Evolutionary conservation across 1,284 basidiomycete genomes (phyloP).

Genomic region (Malassezia sp.): DNA sequence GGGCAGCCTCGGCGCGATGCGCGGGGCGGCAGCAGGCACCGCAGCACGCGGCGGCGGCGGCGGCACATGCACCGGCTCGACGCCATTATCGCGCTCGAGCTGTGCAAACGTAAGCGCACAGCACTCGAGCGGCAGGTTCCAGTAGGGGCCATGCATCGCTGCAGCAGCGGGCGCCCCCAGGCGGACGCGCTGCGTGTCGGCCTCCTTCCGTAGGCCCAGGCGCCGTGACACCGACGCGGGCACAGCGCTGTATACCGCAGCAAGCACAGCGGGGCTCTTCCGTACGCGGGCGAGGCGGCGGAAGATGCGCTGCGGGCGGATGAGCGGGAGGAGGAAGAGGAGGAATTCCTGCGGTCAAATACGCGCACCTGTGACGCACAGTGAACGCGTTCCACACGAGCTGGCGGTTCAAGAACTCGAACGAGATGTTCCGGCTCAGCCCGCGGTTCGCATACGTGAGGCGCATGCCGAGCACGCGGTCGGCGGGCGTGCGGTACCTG

Average conservation of each 20-base stretch:
- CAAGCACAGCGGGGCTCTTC: slow-evolving; percentile 33
- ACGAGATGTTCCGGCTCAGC: slow-evolving; percentile 74
- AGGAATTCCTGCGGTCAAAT: slow-evolving; percentile 71
- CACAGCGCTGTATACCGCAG: slow-evolving; percentile 34
- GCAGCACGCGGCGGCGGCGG: neutral
- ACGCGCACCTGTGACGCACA: slow-evolving; percentile 55
- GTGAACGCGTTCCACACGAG: slow-evolving; percentile 99
- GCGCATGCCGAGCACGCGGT: slow-evolving; percentile 67
- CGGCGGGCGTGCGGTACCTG: slow-evolving; percentile 76
- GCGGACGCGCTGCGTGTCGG: slow-evolving; percentile 11
- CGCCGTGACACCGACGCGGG: slow-evolving; percentile 21
- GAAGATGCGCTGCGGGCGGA: slow-evolving; percentile 57
- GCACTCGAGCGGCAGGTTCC: slow-evolving; percentile 25
- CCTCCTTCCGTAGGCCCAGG: slow-evolving; percentile 25
- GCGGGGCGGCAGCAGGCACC: slow-evolving; percentile 25
- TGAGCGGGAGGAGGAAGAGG: slow-evolving; percentile 75
- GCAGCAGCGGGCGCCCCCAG: neutral
- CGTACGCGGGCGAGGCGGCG: slow-evolving; percentile 52
- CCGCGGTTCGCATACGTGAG: slow-evolving; percentile 64
- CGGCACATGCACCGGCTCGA: slow-evolving; percentile 5
- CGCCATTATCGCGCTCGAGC: slow-evolving; percentile 26
- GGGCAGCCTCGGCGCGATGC: too few relatives aligned
- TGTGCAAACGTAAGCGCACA: slow-evolving; percentile 41
- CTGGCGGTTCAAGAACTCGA: slow-evolving; percentile 98
- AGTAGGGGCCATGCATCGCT: slow-evolving; percentile 17